Percentiles rank a stretch among this genome's conserved stretches.
These are phyloP conservation scores for Aspergillus sclerotialis DNA, from an alignment of 2,329 filamentous ascomycete genomes.

Conservation along the genomic window DNA sequence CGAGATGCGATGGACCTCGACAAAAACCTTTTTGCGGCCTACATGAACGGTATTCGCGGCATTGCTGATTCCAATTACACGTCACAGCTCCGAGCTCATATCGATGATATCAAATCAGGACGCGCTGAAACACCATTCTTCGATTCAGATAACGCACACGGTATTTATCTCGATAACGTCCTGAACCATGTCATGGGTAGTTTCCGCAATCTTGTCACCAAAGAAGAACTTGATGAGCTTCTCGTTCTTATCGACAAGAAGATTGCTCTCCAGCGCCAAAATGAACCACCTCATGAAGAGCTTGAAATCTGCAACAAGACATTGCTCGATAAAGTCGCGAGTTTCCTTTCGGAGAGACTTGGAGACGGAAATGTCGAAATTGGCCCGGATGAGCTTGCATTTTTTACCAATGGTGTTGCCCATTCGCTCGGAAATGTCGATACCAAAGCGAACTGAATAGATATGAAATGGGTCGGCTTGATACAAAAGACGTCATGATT, in stretches of 20 bases:
- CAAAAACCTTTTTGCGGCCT: conserved; percentile 31
- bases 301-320: conserved; percentile 9
- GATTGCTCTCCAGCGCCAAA: conserved; percentile 6
- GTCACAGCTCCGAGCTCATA: conserved; percentile 24
- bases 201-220: conserved; percentile 33
- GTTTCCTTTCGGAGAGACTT: conserved; percentile 28
- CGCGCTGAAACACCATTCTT: conserved; percentile 24
- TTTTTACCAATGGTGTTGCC: conserved; percentile 32
- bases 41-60: conserved; percentile 37
- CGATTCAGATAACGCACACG: conserved; percentile 22
- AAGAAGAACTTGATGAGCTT: conserved; percentile 30
- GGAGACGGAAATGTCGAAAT: conserved; percentile 22
- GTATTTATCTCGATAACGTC: conserved; percentile 30
- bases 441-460: not conserved
- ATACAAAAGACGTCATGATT: too few species aligned
- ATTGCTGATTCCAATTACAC: conserved; percentile 27
- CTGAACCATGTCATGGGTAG: conserved; percentile 32
- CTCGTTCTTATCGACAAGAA: conserved; percentile 20
- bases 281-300: conserved; percentile 4
- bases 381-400: conserved; percentile 31
- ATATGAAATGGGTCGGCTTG: not conserved
- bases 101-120: conserved; percentile 26
- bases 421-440: conserved; percentile 21
- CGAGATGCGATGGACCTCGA: conserved; percentile 33
- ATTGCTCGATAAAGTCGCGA: conserved; percentile 28